A percentile compares a stretch with the other conserved stretches of the same genome.
Evolutionary conservation across 2,329 filamentous ascomycete species (phyloP).

Genomic region (Botryotinia globosa): DNA sequence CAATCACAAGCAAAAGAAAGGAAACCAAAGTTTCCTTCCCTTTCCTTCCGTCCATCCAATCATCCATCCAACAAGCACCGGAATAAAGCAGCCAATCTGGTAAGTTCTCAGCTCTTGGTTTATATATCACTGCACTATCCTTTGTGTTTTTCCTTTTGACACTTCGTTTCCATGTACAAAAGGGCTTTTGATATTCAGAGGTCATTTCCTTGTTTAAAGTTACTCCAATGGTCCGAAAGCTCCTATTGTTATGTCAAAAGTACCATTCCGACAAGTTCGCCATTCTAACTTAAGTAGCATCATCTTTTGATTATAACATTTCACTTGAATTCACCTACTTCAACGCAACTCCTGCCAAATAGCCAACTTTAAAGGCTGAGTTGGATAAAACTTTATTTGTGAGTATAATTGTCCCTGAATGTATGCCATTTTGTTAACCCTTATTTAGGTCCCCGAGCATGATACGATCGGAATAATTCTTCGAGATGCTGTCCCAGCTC

Average conservation of each 20-base stretch:
- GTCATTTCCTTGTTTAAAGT: not conserved
- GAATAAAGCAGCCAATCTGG: not conserved
- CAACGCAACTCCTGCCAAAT: not conserved
- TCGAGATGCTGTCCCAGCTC: conserved; percentile 34
- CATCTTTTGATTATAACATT: not conserved
- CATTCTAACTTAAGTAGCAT: conserved; percentile 5
- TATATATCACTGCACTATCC: not conserved
- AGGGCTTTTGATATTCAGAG: not conserved
- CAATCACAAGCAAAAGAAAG: not conserved
- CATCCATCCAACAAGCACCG: not conserved
- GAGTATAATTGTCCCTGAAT: not conserved
- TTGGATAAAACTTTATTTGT: not conserved
- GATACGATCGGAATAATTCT: conserved; percentile 24
- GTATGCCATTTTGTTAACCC: not conserved
- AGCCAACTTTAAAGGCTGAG: not conserved
- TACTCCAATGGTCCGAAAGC: not conserved
- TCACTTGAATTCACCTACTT: too few species aligned
- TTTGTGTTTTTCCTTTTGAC: not conserved
- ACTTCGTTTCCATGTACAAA: not conserved
- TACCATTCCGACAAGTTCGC: not conserved
- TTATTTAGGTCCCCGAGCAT: conserved; percentile 23
- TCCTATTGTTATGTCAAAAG: not conserved
- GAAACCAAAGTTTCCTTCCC: not conserved
- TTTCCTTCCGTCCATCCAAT: not conserved
- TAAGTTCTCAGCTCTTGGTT: not conserved